Base-by-base conservation (phyloP, 2,329 filamentous ascomycete species). In the Ramichloridium luteum region DNA sequence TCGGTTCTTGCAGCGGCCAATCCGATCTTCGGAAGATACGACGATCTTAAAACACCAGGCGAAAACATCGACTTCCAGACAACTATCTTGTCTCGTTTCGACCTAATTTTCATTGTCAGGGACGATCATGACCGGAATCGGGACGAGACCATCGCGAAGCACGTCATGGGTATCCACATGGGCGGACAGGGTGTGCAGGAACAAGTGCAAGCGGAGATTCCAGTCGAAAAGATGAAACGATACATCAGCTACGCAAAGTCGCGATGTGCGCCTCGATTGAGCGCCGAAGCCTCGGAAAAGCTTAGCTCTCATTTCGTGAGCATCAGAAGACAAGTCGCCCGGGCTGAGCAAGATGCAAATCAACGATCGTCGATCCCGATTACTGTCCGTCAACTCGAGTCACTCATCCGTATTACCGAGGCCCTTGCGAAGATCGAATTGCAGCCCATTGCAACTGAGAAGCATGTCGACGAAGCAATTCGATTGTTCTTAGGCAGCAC, bases 21-120 rank as follows among this genome's bases (percentile, higher is more conserved):
- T 57, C 90, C 90, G 1, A 90, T 98, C 37, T 98, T 96, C 51
- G 90, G 90, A 32, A 80, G 90, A 15, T 98, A 98, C 60, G 90
- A 98, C 56, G 90, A 98, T 51, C 78, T 98, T 66, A 96, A 96
- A 59, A 85, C 82, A 0, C 90, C 90, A 0, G 90, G 90, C 37
- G 90, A 98, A 59, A 98, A 98, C 54, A 98, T 98, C 45, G 90
- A 98, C 59, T 98, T 98, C 60, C 90, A 98, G 53, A 98, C 90
- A 0, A 98, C 90, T 3, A 96, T 98, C 50, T 56, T 98, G 44
- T 96, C 88, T 2, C 82, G 90, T 70, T 98, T 98, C 56, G 90
- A 98, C 58, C 94, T 98, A 83, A 96, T 98, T 44, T 98, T 96
- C 65, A 94, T 98, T 45, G 88, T 98, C 40, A 83, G 82, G 47